phyloP scores from a whole-genome alignment of 176 grass and related monocot genomes.

The Bothriochloa decipiens region DNA sequence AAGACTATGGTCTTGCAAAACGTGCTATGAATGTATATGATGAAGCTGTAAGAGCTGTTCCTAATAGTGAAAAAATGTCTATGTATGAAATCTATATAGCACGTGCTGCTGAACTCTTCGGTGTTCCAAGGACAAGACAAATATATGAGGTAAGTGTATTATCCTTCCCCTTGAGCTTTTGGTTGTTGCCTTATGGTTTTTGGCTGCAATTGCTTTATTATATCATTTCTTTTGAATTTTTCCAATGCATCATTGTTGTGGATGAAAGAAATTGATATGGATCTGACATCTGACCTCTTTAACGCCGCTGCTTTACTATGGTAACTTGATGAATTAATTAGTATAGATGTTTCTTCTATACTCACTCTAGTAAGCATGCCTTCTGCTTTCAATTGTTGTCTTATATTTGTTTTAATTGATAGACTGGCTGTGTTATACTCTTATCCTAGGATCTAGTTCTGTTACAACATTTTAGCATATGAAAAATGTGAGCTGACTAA shows the following conservation, averaged over 20 bases:
- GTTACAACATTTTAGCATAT: not conserved
- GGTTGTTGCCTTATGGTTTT: conserved; percentile 1
- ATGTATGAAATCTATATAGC: conserved; percentile 92
- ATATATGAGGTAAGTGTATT: conserved; percentile 72
- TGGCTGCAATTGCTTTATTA: not conserved
- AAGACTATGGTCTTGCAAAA: conserved; percentile 82
- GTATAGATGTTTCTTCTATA: conserved; percentile 1
- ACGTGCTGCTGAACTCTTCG: conserved; percentile 71
- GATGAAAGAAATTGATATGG: conserved; percentile 11
- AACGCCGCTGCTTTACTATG: not conserved
- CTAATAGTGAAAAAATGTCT: conserved; percentile 67
- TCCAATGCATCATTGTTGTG: not conserved
- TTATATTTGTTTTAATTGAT: not conserved
- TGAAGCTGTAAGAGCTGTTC: conserved; percentile 73
- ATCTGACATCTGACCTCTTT: conserved; percentile 16
- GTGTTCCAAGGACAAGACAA: conserved; percentile 76
- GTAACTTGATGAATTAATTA: not conserved
- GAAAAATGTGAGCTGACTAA: not conserved
- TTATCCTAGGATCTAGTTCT: not conserved
- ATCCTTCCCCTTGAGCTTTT: conserved; percentile 8
- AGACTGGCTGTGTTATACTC: not conserved
- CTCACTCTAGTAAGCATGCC: no score
- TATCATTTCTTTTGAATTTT: conserved; percentile 26
- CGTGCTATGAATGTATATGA: conserved; percentile 89
- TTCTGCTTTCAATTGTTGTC: not conserved